Percentiles rank a stretch among this genome's conserved stretches.
phyloP scores from a whole-genome alignment of 2,329 filamentous ascomycete species.

The Colletotrichum somersetense region DNA sequence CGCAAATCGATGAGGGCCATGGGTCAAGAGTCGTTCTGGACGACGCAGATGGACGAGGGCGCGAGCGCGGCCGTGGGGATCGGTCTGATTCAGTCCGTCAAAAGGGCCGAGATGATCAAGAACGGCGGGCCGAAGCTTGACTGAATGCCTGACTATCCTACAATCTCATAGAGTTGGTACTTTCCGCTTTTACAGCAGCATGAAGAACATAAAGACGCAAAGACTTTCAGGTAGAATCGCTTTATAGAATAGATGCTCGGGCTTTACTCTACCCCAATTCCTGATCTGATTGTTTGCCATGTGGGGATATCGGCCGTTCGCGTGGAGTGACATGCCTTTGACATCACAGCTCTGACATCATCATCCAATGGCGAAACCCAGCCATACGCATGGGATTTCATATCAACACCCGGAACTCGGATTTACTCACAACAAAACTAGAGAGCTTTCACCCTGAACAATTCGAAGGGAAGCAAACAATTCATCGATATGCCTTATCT shows the following conservation, averaged over 20 bases:
- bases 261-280: not conserved
- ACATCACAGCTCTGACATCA: slow-evolving; percentile 40
- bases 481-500: not conserved
- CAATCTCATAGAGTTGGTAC: no score
- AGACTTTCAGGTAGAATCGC: not conserved
- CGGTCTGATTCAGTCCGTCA: slow-evolving; percentile 51
- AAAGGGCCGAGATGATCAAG: slow-evolving; percentile 36
- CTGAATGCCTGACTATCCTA: not conserved
- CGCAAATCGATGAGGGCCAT: slow-evolving; percentile 53
- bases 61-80: slow-evolving; percentile 52
- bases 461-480: no score
- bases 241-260: slow-evolving; percentile 3
- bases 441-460: rapidly evolving
- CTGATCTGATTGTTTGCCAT: not conserved
- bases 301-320: slow-evolving; percentile 7
- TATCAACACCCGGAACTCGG: no score
- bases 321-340: slow-evolving; percentile 27
- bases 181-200: not conserved
- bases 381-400: not conserved
- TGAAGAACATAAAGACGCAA: not conserved
- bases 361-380: slow-evolving; percentile 1
- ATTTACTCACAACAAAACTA: not conserved
- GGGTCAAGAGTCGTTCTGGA: slow-evolving; percentile 56
- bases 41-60: slow-evolving; percentile 56
- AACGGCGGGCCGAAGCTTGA: slow-evolving; percentile 36